phyloP scores from a whole-genome alignment of 2,329 filamentous ascomycete genomes.

The Colletotrichum caudatum region DNA sequence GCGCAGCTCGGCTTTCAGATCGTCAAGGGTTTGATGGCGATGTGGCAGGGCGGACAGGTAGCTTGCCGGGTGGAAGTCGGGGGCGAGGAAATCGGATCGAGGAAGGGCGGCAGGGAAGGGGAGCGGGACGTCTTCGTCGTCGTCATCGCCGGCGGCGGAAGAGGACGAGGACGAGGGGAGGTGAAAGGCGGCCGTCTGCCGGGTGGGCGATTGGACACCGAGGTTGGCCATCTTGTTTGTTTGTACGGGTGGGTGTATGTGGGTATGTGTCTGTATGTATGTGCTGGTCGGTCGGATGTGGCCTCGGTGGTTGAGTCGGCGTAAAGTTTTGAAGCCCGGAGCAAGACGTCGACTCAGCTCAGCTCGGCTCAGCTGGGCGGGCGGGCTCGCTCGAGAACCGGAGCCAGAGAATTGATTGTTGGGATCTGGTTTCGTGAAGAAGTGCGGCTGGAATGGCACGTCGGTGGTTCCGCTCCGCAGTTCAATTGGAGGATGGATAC shows the following conservation, averaged over 20 bases:
- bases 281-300: slow-evolving; percentile 45
- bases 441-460: slow-evolving; percentile 10
- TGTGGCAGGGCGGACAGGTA: slow-evolving; percentile 86
- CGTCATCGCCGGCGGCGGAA: slow-evolving; percentile 50
- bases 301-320: slow-evolving; percentile 35
- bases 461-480: background rate
- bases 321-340: slow-evolving; percentile 27
- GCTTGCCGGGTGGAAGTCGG: slow-evolving; percentile 80
- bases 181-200: slow-evolving; percentile 51
- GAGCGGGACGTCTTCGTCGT: slow-evolving; percentile 74
- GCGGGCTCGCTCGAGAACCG: background rate
- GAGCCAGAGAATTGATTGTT: slow-evolving; percentile 21
- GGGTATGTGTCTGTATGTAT: background rate
- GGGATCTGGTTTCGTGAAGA: slow-evolving; percentile 1
- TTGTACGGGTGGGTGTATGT: background rate
- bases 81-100: slow-evolving; percentile 82
- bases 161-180: slow-evolving; percentile 57
- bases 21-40: slow-evolving; percentile 95
- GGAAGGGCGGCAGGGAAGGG: slow-evolving; percentile 90
- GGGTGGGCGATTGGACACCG: slow-evolving; percentile 40
- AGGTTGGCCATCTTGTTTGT: slow-evolving; percentile 46
- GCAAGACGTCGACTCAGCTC: slow-evolving; percentile 2
- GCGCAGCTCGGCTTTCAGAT: slow-evolving; percentile 87
- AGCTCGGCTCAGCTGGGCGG: background rate
- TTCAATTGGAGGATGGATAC: background rate